A percentile compares a stretch with the other conserved stretches of the same genome.
Evolutionary conservation across 2,329 filamentous ascomycete genomes (phyloP).

Genomic region (Ophiostoma piceae): DNA sequence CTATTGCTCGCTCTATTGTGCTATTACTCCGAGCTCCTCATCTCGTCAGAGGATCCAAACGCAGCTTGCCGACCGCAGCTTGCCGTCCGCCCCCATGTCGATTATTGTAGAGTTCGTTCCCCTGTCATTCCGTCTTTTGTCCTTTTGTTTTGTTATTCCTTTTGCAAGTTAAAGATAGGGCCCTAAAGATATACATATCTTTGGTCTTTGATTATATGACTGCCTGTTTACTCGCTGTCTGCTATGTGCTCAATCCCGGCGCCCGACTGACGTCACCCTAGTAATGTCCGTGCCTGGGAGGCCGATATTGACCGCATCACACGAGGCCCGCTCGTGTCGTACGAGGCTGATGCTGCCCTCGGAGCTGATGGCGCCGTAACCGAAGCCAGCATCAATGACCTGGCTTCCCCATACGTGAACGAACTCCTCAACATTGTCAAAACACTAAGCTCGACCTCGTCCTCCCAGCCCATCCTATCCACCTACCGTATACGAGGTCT

Average conservation of each 20-base stretch:
- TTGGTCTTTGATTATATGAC: too few relatives aligned
- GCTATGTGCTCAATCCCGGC: neutral
- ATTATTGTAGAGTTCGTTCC: conserved; percentile 45
- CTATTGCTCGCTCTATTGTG: neutral
- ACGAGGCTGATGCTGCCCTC: conserved; percentile 20
- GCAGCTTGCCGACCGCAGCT: conserved; percentile 13
- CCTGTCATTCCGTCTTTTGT: neutral
- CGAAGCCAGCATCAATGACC: conserved; percentile 36
- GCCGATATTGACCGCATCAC: conserved; percentile 60
- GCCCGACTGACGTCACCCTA: conserved; percentile 13
- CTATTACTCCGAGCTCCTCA: neutral
- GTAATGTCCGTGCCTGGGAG: conserved; percentile 29
- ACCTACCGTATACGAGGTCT: conserved; percentile 55
- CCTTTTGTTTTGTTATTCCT: neutral
- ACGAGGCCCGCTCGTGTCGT: conserved; percentile 41
- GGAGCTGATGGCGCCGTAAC: conserved; percentile 16
- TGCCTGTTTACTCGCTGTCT: neutral
- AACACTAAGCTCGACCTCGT: conserved; percentile 63
- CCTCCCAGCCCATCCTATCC: conserved; percentile 58
- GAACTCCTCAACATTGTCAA: conserved; percentile 64
- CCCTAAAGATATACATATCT: neutral
- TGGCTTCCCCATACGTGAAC: conserved; percentile 51
- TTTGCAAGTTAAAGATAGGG: neutral
- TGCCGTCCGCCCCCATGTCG: conserved; percentile 37
- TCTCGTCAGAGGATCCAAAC: conserved; percentile 14